A percentile compares a stretch with the other conserved stretches of the same genome.
phyloP scores from a whole-genome alignment of 495 filamentous ascomycete species.

The Parathielavia hyrcaniae region DNA sequence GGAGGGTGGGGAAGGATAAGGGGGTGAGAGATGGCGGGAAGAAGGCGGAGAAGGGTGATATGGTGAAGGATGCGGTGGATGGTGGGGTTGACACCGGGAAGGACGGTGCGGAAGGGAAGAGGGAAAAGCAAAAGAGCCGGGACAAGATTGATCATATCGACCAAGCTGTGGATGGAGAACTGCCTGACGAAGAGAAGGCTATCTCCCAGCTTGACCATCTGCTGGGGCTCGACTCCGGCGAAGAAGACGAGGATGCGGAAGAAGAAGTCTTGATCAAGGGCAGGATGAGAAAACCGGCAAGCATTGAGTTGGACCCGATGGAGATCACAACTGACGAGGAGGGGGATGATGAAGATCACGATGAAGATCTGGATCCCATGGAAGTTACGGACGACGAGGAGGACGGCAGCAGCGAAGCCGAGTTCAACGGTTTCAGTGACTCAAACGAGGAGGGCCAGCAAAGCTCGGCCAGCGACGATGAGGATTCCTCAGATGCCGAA shows the following conservation, averaged over 20 bases:
- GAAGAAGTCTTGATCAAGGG: conserved; percentile 17
- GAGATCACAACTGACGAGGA: conserved; percentile 26
- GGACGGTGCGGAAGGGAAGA: background rate
- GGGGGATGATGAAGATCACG: conserved; percentile 11
- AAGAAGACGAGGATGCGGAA: conserved; percentile 12
- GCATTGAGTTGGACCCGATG: conserved; percentile 24
- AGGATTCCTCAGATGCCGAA: conserved; percentile 25
- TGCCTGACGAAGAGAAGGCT: conserved; percentile 17
- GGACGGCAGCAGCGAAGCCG: conserved; percentile 14
- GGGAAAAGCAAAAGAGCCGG: conserved; percentile 4
- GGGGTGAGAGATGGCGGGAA: conserved; percentile 20
- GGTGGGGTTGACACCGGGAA: background rate
- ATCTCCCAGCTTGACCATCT: conserved; percentile 19
- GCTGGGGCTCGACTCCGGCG: conserved; percentile 20
- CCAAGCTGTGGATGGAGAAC: background rate
- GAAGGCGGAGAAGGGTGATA: conserved; percentile 16
- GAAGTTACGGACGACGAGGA: conserved; percentile 21
- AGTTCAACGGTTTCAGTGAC: conserved; percentile 21
- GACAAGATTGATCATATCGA: background rate
- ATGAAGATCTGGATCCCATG: conserved; percentile 21
- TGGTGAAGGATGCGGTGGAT: background rate
- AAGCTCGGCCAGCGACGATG: conserved; percentile 13
- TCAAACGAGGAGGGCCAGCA: background rate
- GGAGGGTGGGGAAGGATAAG: conserved; percentile 20
- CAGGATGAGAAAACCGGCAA: conserved; percentile 1